Evolutionary conservation across 1,139 yeast genomes (phyloP), one percentile per base, ranked within the genome.

Genomic region (Sugiyamaella japonica): DNA sequence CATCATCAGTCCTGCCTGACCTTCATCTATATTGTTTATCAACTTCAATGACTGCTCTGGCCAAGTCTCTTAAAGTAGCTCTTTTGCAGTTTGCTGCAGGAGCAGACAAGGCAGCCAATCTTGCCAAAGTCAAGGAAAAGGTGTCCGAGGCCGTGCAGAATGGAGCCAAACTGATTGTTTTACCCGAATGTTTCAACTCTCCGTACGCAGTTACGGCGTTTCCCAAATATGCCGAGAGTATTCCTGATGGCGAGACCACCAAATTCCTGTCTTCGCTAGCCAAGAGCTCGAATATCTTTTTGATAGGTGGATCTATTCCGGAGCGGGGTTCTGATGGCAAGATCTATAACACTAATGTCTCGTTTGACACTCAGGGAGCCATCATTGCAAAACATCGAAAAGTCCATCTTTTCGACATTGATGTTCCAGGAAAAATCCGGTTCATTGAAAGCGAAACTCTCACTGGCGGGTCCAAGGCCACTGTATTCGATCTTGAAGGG

Each of bases 181-280:
- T 86, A 49, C 95, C 95, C 5, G 98, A 93, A 73, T 91, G 97
- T 73, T 93, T 91, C 80, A 91, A 91, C 70, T 87, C 97, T 1
- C 98, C 98, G 4, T 93, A 93, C 67, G 85, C 96, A 0, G 96
- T 89, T 29, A 82, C 83, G 56, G 86, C 93, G 57, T 93, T 93
- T 71, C 82, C 86, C 28, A 83, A 87, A 59, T 91, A 91, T 68
- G 90, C 96, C 8, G 98, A 91, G 69, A 50, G 64, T n/a, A 72
- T 73, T 49, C 95, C 95, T 6, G 68, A 71, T 1, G 95, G 95
- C 7, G 84, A 85, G 65, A 82, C 95, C 48, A 79, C 89, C 32
- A 60, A 70, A 49, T 79, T 86, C 49, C 73, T 91, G 50, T 76
- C 89, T 0, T 68, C 72, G 0, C 68, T 89, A 59, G 96, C 97